phyloP scores from a whole-genome alignment of 805 yeast genomes.

The Nakazawaea laoshanensis region DNA sequence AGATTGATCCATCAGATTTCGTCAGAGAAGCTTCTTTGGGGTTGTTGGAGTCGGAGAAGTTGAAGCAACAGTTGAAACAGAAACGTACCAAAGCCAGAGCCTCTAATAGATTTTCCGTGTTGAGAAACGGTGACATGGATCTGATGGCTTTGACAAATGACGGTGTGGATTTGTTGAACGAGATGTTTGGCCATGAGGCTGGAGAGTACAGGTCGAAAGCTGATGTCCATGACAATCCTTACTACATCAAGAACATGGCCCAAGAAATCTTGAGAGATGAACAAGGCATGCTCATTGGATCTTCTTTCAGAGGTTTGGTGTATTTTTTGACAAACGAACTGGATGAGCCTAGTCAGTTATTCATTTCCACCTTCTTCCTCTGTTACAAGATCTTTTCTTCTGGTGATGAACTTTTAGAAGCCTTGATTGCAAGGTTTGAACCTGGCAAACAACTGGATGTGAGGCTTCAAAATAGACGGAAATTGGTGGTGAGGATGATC shows the following conservation, averaged over 20 bases:
- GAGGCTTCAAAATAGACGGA: slow-evolving; percentile 51
- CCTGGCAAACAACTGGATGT: slow-evolving; percentile 31
- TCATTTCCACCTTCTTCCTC: slow-evolving; percentile 66
- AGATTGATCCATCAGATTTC: slow-evolving; percentile 52
- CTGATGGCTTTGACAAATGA: slow-evolving; percentile 36
- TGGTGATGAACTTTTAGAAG: slow-evolving; percentile 60
- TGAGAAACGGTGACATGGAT: slow-evolving; percentile 42
- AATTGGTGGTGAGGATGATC: slow-evolving; percentile 58
- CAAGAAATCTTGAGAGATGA: slow-evolving; percentile 44
- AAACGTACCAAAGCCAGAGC: slow-evolving; percentile 17
- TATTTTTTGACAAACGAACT: slow-evolving; percentile 59
- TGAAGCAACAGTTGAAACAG: slow-evolving; percentile 17
- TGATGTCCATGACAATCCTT: slow-evolving; percentile 9
- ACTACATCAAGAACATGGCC: slow-evolving; percentile 6
- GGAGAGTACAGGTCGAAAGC: slow-evolving; percentile 12
- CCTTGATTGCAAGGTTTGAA: slow-evolving; percentile 52
- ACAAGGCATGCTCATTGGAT: slow-evolving; percentile 51
- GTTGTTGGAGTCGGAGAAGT: slow-evolving; percentile 31
- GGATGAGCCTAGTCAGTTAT: slow-evolving; percentile 50
- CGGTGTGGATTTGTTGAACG: slow-evolving; percentile 35
- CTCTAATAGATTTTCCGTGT: slow-evolving; percentile 38
- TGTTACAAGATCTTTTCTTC: slow-evolving; percentile 67
- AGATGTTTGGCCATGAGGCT: slow-evolving; percentile 16
- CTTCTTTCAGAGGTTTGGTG: slow-evolving; percentile 63
- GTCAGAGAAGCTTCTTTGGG: slow-evolving; percentile 55